Evolutionary conservation across 2,329 filamentous ascomycete species (phyloP).

Genomic region (Cryphonectria radicalis): DNA sequence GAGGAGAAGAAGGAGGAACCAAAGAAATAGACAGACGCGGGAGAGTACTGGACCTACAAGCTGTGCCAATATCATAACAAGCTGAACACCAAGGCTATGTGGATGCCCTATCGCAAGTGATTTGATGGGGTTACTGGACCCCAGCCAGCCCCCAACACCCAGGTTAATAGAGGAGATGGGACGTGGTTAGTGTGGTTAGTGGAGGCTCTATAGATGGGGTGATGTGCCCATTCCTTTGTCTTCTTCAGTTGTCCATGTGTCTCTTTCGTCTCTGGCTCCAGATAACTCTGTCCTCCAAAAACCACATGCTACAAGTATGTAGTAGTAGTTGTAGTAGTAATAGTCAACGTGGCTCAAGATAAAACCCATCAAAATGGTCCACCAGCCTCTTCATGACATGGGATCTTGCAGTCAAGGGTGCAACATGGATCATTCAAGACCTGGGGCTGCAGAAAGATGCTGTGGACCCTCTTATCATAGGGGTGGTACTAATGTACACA

Average conservation of each 20-base stretch:
- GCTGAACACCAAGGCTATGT: not conserved
- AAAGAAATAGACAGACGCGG: constrained; percentile 72
- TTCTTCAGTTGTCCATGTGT: not conserved
- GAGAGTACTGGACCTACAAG: constrained; percentile 40
- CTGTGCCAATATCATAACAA: constrained; percentile 28
- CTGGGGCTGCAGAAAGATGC: not conserved
- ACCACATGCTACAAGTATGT: not conserved
- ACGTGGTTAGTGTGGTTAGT: not conserved
- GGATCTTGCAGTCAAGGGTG: not conserved
- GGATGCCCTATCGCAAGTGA: not conserved
- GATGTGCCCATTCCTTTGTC: not conserved
- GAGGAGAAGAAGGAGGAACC: constrained; percentile 89
- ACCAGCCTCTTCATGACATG: not conserved
- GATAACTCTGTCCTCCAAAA: not conserved
- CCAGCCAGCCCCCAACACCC: not conserved
- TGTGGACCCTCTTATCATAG: not conserved
- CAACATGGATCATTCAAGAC: not conserved
- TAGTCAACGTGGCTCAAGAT: not conserved
- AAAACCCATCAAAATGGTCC: not conserved
- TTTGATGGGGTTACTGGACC: not conserved
- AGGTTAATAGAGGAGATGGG: not conserved
- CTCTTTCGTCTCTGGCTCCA: not conserved
- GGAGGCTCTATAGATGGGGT: not conserved
- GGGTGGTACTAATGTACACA: not conserved
- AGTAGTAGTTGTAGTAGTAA: no score